Conservation (phyloP, 2,329 filamentous ascomycete genomes). For the Nectriaceae sp. region DNA sequence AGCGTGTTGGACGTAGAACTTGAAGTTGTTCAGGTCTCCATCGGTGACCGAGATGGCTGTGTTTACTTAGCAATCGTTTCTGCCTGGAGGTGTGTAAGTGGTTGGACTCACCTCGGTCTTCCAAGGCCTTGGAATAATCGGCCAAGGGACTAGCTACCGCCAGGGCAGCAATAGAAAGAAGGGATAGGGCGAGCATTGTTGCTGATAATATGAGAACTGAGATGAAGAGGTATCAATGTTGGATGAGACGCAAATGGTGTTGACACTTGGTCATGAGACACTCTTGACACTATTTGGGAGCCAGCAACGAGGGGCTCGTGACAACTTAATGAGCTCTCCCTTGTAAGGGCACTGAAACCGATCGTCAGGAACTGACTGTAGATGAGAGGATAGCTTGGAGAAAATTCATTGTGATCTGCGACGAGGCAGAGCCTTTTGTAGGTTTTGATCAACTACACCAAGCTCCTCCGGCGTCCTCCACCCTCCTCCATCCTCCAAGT, state of each 20-base stretch:
- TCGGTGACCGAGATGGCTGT: constrained; percentile 25
- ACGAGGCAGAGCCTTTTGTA: no score
- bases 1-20: constrained; percentile 54
- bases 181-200: constrained; percentile 24
- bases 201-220: neutral
- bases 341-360: neutral
- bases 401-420: no score
- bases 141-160: constrained; percentile 27
- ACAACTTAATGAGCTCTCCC: neutral
- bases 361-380: no score
- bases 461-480: no score
- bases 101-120: constrained; percentile 36
- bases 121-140: constrained; percentile 29
- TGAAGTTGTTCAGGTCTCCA: constrained; percentile 40
- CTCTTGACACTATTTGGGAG: neutral
- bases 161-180: constrained; percentile 29
- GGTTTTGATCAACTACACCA: no score
- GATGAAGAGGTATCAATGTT: neutral
- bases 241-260: no score
- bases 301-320: neutral
- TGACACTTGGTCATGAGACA: neutral
- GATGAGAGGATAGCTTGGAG: no score
- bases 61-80: constrained; percentile 1
- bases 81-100: neutral
- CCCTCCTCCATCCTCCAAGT: neutral